These are phyloP conservation scores for Lentinula edodes DNA, from an alignment of 768 basidiomycete genomes.

Conservation along the genomic window DNA sequence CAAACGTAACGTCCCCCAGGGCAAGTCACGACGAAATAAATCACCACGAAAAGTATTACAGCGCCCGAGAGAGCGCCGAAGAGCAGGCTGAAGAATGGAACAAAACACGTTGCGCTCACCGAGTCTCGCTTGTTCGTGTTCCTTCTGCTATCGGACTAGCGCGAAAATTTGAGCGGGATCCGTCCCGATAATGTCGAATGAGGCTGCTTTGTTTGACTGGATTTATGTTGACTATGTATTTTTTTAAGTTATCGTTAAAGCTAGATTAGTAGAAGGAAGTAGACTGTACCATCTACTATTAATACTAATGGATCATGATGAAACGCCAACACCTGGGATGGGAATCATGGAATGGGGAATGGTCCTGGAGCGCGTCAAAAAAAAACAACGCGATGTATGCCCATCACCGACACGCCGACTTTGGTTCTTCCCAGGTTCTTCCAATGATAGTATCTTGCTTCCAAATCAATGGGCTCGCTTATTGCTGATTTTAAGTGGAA, in stretches of 20 bases:
- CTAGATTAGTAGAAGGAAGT: background rate
- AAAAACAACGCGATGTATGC: background rate
- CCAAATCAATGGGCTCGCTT: conserved; percentile 2
- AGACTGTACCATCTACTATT: background rate
- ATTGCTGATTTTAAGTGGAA: background rate
- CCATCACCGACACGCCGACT: background rate
- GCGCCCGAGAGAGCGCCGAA: conserved; percentile 39
- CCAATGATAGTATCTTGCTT: background rate
- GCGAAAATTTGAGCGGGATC: conserved; percentile 13
- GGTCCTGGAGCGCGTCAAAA: background rate
- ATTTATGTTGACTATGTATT: background rate
- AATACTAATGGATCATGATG: background rate
- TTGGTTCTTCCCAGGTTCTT: background rate
- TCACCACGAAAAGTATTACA: conserved; percentile 41
- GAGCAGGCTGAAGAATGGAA: conserved; percentile 89
- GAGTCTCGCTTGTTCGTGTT: conserved; percentile 75
- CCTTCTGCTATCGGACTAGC: conserved; percentile 47
- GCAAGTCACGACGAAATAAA: conserved; percentile 13
- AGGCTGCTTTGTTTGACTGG: background rate
- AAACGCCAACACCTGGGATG: background rate
- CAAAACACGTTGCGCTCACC: conserved; percentile 77
- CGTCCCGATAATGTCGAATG: background rate
- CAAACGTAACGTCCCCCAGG: conserved; percentile 7
- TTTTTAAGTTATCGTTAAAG: background rate
- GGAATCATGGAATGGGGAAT: too few species aligned